Conservation (phyloP, 179 eudicot genomes). For the Gypsophila paniculata region DNA sequence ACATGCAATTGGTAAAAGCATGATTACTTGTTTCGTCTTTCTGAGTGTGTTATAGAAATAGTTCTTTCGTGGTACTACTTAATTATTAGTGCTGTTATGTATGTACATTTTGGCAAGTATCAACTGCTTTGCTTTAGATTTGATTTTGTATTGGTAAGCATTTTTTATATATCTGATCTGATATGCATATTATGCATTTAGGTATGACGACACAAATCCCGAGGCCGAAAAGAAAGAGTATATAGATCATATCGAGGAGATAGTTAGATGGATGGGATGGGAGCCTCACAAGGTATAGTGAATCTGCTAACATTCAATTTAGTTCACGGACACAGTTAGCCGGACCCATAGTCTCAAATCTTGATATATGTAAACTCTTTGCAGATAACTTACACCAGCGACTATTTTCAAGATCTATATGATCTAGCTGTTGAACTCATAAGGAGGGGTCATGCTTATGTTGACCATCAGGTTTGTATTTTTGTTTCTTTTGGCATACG, state of each 20-base stretch:
- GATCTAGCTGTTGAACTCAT: slow-evolving; percentile 87
- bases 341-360: neutral
- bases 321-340: neutral
- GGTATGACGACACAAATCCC: slow-evolving; percentile 98
- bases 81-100: too few species aligned
- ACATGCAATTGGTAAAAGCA: too few species aligned
- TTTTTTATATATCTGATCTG: slow-evolving; percentile 7
- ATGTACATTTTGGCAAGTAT: too few species aligned
- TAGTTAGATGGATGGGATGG: slow-evolving; percentile 97
- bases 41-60: too few species aligned
- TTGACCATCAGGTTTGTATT: slow-evolving; percentile 81
- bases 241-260: slow-evolving; percentile 89
- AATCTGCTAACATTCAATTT: neutral
- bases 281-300: slow-evolving; percentile 70
- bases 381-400: slow-evolving; percentile 86
- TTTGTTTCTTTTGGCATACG: neutral
- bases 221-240: slow-evolving; percentile 94
- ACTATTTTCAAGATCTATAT: slow-evolving; percentile 86
- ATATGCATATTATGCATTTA: slow-evolving; percentile 18
- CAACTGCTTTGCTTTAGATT: neutral
- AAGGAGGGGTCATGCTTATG: slow-evolving; percentile 81
- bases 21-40: too few species aligned
- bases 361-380: slow-evolving; percentile 1
- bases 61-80: too few species aligned
- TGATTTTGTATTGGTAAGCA: slow-evolving; percentile 9